Evolutionary conservation across 306 rosid species (phyloP).

Genomic region (Neltuma alba): DNA sequence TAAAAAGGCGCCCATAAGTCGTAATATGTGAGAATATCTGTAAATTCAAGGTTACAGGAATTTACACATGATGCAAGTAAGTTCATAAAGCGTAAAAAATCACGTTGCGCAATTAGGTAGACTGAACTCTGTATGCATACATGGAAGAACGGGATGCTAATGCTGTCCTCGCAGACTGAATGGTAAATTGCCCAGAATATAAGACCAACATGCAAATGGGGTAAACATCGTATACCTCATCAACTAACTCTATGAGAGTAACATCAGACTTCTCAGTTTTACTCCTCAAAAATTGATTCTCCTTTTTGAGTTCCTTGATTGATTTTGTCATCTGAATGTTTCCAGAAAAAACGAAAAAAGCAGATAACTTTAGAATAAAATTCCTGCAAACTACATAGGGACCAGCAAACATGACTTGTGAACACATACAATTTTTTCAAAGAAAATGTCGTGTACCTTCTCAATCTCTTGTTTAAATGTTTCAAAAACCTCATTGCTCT

Average conservation of each 20-base stretch:
- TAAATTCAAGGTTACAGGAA: background rate
- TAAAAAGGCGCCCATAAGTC: background rate
- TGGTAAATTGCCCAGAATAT: slow-evolving; percentile 11
- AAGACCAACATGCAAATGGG: background rate
- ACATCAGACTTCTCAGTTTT: slow-evolving; percentile 85
- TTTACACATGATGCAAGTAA: background rate
- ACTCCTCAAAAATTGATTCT: slow-evolving; percentile 88
- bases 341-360: slow-evolving; percentile 31
- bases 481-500: slow-evolving; percentile 92
- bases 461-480: slow-evolving; percentile 90
- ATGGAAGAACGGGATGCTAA: background rate
- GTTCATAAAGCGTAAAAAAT: background rate
- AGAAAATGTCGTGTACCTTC: slow-evolving; percentile 59
- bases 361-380: slow-evolving; percentile 20
- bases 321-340: slow-evolving; percentile 85
- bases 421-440: slow-evolving; percentile 7
- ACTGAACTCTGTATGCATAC: background rate
- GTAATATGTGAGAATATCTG: background rate
- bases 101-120: background rate
- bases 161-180: background rate
- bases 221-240: slow-evolving; percentile 67
- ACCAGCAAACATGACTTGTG: slow-evolving; percentile 26
- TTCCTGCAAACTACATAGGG: slow-evolving; percentile 24
- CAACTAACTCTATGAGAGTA: slow-evolving; percentile 79
- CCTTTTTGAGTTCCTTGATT: slow-evolving; percentile 93